phyloP scores from a whole-genome alignment of 176 grass and related monocot species.

The Thalia dealbata region DNA sequence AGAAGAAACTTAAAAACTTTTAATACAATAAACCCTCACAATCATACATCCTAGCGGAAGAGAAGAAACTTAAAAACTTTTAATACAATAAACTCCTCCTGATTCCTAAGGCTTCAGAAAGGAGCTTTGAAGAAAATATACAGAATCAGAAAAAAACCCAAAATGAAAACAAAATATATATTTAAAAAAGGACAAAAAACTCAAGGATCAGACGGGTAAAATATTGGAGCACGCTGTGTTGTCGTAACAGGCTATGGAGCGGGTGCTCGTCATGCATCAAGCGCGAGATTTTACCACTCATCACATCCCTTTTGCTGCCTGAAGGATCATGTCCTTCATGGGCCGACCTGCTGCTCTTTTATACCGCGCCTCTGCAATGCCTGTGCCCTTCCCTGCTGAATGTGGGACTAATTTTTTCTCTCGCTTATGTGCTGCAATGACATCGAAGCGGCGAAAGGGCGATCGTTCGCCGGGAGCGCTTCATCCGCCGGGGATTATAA shows the following conservation, averaged over 20 bases:
- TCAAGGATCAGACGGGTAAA: slow-evolving; percentile 39
- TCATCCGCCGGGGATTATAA: too few relatives aligned
- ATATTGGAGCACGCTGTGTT: slow-evolving; percentile 14
- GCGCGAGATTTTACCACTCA: slow-evolving; percentile 26
- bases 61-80: too few relatives aligned
- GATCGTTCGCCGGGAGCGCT: too few relatives aligned
- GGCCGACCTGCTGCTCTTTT: not conserved
- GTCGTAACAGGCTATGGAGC: slow-evolving; percentile 38
- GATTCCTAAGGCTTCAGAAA: too few relatives aligned
- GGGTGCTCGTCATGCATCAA: slow-evolving; percentile 21
- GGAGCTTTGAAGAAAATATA: not conserved
- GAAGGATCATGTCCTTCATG: not conserved
- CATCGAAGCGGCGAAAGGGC: too few relatives aligned
- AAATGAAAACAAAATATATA: not conserved
- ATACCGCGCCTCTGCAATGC: not conserved
- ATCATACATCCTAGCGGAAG: too few relatives aligned
- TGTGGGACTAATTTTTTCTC: slow-evolving; percentile 28
- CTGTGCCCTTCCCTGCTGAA: not conserved
- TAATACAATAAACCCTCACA: too few relatives aligned
- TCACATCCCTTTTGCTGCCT: slow-evolving; percentile 41
- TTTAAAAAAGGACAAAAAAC: not conserved
- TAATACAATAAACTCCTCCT: too few relatives aligned
- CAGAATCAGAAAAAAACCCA: not conserved
- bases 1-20: too few relatives aligned
- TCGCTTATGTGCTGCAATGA: too few relatives aligned